Base-by-base conservation (phyloP, 2,329 filamentous ascomycete species). In the Ceratocystis harringtonii region DNA sequence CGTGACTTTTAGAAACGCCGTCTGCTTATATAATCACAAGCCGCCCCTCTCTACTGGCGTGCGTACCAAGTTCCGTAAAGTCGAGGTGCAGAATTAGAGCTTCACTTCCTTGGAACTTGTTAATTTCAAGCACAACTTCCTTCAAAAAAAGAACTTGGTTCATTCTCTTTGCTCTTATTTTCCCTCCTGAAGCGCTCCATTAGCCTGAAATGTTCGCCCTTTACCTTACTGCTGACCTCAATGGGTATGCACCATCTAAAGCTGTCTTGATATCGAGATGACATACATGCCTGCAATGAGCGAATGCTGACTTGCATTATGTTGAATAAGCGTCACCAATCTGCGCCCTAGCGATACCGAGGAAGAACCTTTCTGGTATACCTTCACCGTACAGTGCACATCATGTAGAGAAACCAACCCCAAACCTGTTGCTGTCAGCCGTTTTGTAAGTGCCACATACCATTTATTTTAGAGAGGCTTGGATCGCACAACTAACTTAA, bases 371-470 rank as follows among this genome's bases (percentile, higher is more conserved):
- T 99, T 96, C 78, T 95, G 88, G 82, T 99, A 96, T 78, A 96
- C 90, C 62, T 97, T 99, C 83, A 94, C 89, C 74, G 92, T 99
- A 44, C 90, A 96, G 79, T 99, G 94, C 77, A 96, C 90, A n/a
- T 96, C 92, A 65, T 99, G 94, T 76, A 86, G 91, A 68, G 94
- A 99, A 75, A 86, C 82, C 1, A 92, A 99, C 74, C 82, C 88
- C 10, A 99, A 96, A 71, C 86, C 84, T 77, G 84, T 99, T 63
- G 87, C 86, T 66, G 84, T 97, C 69, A 96, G 83, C 76, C 88
- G 92, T 69, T 95, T 95, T 79, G 92, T 96, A 79, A 69, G 87
- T 77, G 19, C 15, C 12, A 19, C 8, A 1, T 6, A 60, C 41
- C 36, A 30, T 44, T 22, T 10, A 32, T 12, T 28, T 6, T 30